Evolutionary conservation across 805 yeast genomes (phyloP).

Genomic region (Saturnispora silvae): DNA sequence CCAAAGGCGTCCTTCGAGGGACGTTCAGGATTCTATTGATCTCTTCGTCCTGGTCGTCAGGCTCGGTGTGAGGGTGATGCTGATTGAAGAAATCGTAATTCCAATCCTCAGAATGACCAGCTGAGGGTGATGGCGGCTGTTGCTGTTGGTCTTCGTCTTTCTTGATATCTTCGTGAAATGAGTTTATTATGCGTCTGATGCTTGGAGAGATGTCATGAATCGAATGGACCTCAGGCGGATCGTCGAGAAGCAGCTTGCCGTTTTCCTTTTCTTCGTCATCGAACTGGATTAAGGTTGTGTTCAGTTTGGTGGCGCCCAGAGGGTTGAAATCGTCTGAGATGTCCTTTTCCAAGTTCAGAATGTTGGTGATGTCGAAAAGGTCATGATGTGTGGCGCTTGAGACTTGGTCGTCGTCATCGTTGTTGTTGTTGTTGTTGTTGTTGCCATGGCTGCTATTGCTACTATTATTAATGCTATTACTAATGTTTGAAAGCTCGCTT

Average conservation of each 20-base stretch:
- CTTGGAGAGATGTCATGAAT: slow-evolving; percentile 24
- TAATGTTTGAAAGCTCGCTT: no score
- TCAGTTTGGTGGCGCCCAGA: slow-evolving; percentile 39
- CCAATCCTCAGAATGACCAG: slow-evolving; percentile 22
- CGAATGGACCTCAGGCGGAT: not conserved
- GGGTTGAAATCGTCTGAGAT: slow-evolving; percentile 13
- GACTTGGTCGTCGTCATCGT: not conserved
- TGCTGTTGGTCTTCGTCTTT: slow-evolving; percentile 15
- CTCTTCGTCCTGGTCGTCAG: slow-evolving; percentile 19
- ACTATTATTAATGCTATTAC: no score
- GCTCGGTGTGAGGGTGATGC: slow-evolving; percentile 15
- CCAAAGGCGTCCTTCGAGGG: slow-evolving; percentile 1
- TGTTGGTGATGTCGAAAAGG: slow-evolving; percentile 7
- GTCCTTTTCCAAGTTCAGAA: slow-evolving; percentile 5
- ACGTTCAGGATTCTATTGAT: slow-evolving; percentile 16
- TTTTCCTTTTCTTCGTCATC: slow-evolving; percentile 31
- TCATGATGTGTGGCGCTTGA: not conserved
- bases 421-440: not conserved
- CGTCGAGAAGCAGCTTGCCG: slow-evolving; percentile 1
- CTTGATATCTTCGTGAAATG: slow-evolving; percentile 18
- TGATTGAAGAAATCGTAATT: slow-evolving; percentile 19
- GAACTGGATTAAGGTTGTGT: slow-evolving; percentile 43
- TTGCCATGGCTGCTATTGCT: no score
- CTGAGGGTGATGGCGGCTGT: slow-evolving; percentile 19
- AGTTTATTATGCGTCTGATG: slow-evolving; percentile 24